A percentile compares a stretch with the other conserved stretches of the same genome.
These are phyloP conservation scores for Aeminium ludgeri DNA, from an alignment of 495 filamentous ascomycete species.

Conservation along the genomic window DNA sequence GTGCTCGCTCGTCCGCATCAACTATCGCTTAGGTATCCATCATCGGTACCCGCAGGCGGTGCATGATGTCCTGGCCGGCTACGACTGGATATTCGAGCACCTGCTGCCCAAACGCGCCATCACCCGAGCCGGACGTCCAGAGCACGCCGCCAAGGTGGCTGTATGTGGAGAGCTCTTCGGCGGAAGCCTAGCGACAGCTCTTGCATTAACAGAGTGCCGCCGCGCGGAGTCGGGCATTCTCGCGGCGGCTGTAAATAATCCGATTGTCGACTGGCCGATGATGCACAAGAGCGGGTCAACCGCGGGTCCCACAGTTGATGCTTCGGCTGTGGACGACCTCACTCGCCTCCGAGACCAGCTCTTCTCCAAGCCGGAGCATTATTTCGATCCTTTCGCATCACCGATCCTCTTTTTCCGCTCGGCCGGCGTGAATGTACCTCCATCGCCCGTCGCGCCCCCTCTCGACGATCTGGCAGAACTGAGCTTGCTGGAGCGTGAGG, in stretches of 20 bases:
- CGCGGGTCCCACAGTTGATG: not conserved
- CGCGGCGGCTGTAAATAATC: slow-evolving; percentile 27
- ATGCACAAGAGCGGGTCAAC: too few species aligned
- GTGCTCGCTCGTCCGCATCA: slow-evolving; percentile 18
- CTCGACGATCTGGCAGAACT: slow-evolving; percentile 9
- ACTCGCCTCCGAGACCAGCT: slow-evolving; percentile 27
- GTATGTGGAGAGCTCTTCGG: slow-evolving; percentile 39
- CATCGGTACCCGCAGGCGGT: slow-evolving; percentile 26
- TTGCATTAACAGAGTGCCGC: slow-evolving; percentile 41
- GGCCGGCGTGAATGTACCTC: slow-evolving; percentile 28
- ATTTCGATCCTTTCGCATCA: slow-evolving; percentile 43
- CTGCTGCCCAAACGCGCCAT: slow-evolving; percentile 16
- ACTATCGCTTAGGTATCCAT: slow-evolving; percentile 19
- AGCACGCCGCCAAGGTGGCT: slow-evolving; percentile 21
- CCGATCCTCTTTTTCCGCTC: slow-evolving; percentile 42
- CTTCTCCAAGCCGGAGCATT: slow-evolving; percentile 33
- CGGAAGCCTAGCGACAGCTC: slow-evolving; percentile 39
- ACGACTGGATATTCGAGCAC: slow-evolving; percentile 28
- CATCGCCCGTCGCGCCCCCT: not conserved
- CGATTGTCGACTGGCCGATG: slow-evolving; percentile 30
- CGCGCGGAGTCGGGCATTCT: slow-evolving; percentile 19
- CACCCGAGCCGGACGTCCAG: slow-evolving; percentile 3
- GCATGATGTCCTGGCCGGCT: slow-evolving; percentile 27
- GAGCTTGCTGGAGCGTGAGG: not conserved
- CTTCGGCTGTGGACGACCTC: slow-evolving; percentile 16